Evolutionary conservation across 805 yeast genomes (phyloP).

Genomic region (Candida maris): DNA sequence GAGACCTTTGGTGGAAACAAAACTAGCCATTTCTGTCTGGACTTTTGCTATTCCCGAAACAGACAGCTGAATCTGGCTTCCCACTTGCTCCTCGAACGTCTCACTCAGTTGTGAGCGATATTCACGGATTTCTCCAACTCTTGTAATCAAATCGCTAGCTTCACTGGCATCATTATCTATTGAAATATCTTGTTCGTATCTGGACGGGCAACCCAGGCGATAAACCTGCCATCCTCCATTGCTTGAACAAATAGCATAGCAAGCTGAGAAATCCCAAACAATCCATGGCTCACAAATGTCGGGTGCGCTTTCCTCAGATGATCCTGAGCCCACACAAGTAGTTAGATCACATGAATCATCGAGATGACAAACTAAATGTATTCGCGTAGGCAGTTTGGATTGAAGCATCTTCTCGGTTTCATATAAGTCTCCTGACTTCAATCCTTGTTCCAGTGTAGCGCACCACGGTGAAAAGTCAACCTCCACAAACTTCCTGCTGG

Average conservation of each 20-base stretch:
- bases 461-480: constrained; percentile 31
- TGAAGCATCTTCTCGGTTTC: constrained; percentile 13
- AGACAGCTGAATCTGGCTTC: neutral
- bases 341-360: too few species aligned
- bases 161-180: neutral
- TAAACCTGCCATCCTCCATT: constrained; percentile 5
- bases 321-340: too few species aligned
- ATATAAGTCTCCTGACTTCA: constrained; percentile 16
- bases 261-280: constrained; percentile 23
- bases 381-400: constrained; percentile 20
- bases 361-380: constrained; percentile 17
- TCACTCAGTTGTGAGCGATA: constrained; percentile 1
- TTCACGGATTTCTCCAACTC: neutral
- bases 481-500: constrained; percentile 20
- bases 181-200: neutral
- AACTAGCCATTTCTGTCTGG: constrained; percentile 5
- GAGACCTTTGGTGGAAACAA: constrained; percentile 7
- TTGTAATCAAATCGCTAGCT: neutral
- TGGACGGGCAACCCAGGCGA: constrained; percentile 3
- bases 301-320: too few species aligned
- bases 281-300: constrained; percentile 10
- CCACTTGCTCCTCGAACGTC: neutral
- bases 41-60: constrained; percentile 8
- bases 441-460: constrained; percentile 10
- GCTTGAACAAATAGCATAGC: constrained; percentile 15